These are phyloP conservation scores for Elsinoe necatrix DNA, from an alignment of 2,329 filamentous ascomycete genomes.

Conservation along the genomic window DNA sequence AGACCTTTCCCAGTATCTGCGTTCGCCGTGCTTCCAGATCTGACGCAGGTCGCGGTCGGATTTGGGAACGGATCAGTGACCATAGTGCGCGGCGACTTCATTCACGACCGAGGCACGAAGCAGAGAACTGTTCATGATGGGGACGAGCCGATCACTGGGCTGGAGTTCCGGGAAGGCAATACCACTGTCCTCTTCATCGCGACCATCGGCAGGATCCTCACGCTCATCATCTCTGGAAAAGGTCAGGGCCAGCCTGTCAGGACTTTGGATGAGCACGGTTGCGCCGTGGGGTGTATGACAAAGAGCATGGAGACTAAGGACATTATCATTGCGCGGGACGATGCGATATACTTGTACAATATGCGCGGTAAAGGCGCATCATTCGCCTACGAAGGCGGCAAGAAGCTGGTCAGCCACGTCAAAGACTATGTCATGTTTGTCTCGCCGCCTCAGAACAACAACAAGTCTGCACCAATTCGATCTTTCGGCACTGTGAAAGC, in stretches of 20 bases:
- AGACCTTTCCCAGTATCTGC: conserved; percentile 94
- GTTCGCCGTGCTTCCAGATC: conserved; percentile 76
- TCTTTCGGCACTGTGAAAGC: conserved; percentile 64
- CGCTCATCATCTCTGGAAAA: conserved; percentile 75
- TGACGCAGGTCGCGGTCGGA: conserved; percentile 87
- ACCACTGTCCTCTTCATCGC: conserved; percentile 81
- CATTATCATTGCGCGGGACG: conserved; percentile 84
- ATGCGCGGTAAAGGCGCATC: conserved; percentile 76
- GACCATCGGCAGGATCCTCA: conserved; percentile 80
- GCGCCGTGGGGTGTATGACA: conserved; percentile 91
- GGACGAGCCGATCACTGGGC: conserved; percentile 88
- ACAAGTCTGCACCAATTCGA: conserved; percentile 52
- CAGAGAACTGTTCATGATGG: conserved; percentile 95
- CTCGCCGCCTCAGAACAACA: conserved; percentile 60
- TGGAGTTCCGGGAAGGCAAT: conserved; percentile 61
- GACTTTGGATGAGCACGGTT: conserved; percentile 81
- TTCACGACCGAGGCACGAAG: conserved; percentile 89
- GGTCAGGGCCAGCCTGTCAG: conserved; percentile 84
- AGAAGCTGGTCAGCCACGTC: conserved; percentile 70
- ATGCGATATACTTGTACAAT: conserved; percentile 92
- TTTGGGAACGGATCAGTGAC: conserved; percentile 95
- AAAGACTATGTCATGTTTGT: conserved; percentile 81
- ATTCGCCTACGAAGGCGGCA: conserved; percentile 84
- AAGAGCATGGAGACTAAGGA: conserved; percentile 71
- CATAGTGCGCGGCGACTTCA: conserved; percentile 83